These are phyloP conservation scores for Bipolaris sorokiniana DNA, from an alignment of 2,329 filamentous ascomycete genomes.

Conservation along the genomic window DNA sequence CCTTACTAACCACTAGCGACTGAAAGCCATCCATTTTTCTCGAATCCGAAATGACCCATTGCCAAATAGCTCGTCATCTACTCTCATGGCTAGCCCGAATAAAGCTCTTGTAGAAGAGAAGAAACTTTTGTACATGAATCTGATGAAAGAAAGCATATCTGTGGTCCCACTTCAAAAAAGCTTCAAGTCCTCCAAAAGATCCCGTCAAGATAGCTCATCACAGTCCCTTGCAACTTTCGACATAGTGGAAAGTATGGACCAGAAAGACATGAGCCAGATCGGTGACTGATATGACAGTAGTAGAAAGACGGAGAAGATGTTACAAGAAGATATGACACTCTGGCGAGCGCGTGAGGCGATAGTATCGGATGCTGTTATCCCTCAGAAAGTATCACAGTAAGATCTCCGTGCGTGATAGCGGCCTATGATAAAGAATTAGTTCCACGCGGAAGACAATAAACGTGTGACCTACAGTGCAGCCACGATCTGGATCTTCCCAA, in stretches of 20 bases:
- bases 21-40: not conserved
- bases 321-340: conserved; percentile 10
- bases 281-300: conserved; percentile 4
- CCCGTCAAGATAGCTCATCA: conserved; percentile 25
- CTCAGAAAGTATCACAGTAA: conserved; percentile 39
- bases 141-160: not conserved
- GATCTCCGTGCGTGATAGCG: conserved; percentile 27
- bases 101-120: conserved; percentile 10
- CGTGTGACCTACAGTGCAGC: conserved; percentile 76
- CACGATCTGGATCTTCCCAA: conserved; percentile 56
- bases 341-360: not conserved
- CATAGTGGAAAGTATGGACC: conserved; percentile 32
- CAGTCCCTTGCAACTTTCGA: conserved; percentile 8
- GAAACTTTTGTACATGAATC: conserved; percentile 19
- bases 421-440: conserved; percentile 24
- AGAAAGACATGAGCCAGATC: conserved; percentile 12
- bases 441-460: not conserved
- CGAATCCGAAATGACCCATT: conserved; percentile 1
- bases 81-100: not conserved
- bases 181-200: conserved; percentile 31
- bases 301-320: not conserved
- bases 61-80: not conserved
- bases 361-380: conserved; percentile 18
- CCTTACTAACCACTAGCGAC: not conserved
- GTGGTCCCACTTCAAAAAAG: conserved; percentile 7